Conservation (phyloP, 768 basidiomycete species). For the Kwoniella sp. region DNA sequence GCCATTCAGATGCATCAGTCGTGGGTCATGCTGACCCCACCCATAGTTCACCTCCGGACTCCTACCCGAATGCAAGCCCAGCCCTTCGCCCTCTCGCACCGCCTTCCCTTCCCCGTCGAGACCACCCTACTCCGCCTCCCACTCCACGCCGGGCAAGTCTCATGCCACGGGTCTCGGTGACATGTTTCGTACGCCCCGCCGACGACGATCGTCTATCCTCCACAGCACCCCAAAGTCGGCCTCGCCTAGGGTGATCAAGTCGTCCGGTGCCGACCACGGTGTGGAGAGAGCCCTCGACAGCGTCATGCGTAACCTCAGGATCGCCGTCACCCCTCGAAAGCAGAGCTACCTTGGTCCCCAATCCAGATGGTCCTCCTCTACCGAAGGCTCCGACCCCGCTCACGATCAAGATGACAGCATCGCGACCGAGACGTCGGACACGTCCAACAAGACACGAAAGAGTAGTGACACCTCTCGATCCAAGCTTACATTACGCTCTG, state of each 20-base stretch:
- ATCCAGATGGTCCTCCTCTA: slow-evolving; percentile 38
- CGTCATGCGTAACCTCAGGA: slow-evolving; percentile 32
- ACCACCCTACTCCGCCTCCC: not conserved
- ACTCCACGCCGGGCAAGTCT: not conserved
- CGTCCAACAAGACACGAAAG: slow-evolving; percentile 25
- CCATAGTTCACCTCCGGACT: slow-evolving; percentile 23
- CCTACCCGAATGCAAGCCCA: not conserved
- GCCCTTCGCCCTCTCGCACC: slow-evolving; percentile 17
- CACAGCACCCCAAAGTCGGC: slow-evolving; percentile 9
- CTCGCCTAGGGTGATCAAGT: slow-evolving; percentile 24
- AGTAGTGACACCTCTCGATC: slow-evolving; percentile 20
- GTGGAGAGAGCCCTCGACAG: slow-evolving; percentile 32
- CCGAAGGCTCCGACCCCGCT: slow-evolving; percentile 25
- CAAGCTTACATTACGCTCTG: slow-evolving; percentile 14
- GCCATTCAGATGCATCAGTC: not conserved
- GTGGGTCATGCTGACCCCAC: not conserved
- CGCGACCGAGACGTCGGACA: too few species aligned
- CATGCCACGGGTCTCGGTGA: too few species aligned
- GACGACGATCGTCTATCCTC: slow-evolving; percentile 18
- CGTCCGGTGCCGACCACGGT: slow-evolving; percentile 11
- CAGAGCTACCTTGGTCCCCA: not conserved
- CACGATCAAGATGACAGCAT: too few species aligned
- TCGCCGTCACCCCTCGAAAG: slow-evolving; percentile 19
- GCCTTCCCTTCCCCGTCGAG: slow-evolving; percentile 22
- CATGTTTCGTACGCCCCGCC: too few species aligned